Evolutionary conservation across 2,329 filamentous ascomycete genomes (phyloP).

Genomic region (Sporothrix brasiliensis): DNA sequence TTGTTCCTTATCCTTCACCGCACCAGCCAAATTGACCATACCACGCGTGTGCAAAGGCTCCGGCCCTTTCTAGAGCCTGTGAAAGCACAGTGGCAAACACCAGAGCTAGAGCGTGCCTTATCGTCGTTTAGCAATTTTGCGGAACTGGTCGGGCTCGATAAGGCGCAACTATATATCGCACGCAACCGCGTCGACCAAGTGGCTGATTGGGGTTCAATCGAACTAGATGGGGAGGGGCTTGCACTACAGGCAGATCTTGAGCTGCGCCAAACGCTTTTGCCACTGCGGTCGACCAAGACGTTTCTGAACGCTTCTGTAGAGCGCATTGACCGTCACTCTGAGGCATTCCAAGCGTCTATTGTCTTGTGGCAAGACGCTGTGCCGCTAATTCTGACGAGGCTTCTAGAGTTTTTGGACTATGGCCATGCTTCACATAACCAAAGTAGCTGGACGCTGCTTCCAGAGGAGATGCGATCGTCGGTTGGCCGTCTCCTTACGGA

Average conservation of each 20-base stretch:
- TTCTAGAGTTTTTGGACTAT: constrained; percentile 83
- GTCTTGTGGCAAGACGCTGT: constrained; percentile 84
- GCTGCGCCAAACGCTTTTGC: constrained; percentile 73
- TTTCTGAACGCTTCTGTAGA: constrained; percentile 93
- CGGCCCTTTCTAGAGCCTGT: constrained; percentile 80
- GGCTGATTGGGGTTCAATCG: constrained; percentile 77
- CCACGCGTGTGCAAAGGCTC: constrained; percentile 71
- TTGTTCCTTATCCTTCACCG: constrained; percentile 94
- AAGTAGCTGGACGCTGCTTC: constrained; percentile 77
- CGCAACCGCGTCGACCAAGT: constrained; percentile 69
- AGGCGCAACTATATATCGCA: constrained; percentile 77
- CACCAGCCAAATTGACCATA: constrained; percentile 70
- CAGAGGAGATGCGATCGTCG: constrained; percentile 73
- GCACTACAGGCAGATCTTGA: constrained; percentile 78
- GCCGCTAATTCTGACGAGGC: constrained; percentile 77
- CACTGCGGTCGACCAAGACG: constrained; percentile 84
- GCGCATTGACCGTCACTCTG: constrained; percentile 73
- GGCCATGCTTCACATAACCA: constrained; percentile 91
- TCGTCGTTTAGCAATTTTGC: constrained; percentile 79
- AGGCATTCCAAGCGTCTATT: constrained; percentile 74
- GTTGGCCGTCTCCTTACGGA: constrained; percentile 86
- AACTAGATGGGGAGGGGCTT: constrained; percentile 77
- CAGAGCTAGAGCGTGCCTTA: constrained; percentile 68
- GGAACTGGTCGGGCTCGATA: constrained; percentile 74
- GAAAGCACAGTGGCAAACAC: constrained; percentile 75